phyloP scores from a whole-genome alignment of 345 rosid genomes.

The Gossypium australe region DNA sequence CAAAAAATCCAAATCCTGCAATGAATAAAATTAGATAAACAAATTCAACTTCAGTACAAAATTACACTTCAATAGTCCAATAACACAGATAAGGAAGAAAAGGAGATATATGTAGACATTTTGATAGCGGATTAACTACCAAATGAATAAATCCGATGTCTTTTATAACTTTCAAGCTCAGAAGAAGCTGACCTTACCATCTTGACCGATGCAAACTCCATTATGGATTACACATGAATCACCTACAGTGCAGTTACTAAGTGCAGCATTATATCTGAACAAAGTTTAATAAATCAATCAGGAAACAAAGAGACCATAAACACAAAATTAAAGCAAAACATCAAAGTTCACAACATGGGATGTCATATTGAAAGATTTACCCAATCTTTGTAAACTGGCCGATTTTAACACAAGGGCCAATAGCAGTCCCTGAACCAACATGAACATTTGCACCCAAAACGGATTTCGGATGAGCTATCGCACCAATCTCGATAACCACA shows the following conservation, averaged over 20 bases:
- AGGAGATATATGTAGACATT: neutral
- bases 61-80: neutral
- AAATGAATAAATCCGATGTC: neutral
- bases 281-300: neutral
- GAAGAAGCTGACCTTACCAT: conserved; percentile 42
- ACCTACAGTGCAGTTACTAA: conserved; percentile 62
- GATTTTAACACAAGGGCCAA: conserved; percentile 57
- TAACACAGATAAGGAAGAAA: neutral
- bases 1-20: conserved; percentile 79
- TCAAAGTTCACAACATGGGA: neutral
- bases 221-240: conserved; percentile 61
- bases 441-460: conserved; percentile 49
- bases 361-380: conserved; percentile 20
- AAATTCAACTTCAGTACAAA: neutral
- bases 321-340: neutral
- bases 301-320: neutral
- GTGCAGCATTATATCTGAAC: conserved; percentile 57
- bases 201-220: conserved; percentile 89
- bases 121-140: neutral
- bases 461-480: conserved; percentile 51
- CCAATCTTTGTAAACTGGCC: conserved; percentile 58
- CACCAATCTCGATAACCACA: conserved; percentile 50
- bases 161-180: conserved; percentile 3
- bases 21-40: neutral
- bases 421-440: conserved; percentile 60